phyloP scores from a whole-genome alignment of 441 rosid species.

The Metrosideros polymorpha region DNA sequence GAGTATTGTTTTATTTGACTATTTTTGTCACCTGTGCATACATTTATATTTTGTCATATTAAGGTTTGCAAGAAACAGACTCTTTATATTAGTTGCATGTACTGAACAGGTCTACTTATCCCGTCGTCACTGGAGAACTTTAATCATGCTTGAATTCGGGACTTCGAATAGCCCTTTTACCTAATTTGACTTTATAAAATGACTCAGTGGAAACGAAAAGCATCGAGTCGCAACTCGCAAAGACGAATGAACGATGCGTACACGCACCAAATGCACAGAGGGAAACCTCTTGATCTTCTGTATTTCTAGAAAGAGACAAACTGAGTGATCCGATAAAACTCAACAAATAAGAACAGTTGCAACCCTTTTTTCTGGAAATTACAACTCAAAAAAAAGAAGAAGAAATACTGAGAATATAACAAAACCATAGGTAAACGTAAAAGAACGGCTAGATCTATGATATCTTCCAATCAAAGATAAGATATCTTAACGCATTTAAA shows the following conservation, averaged over 20 bases:
- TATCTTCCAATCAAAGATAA: too few species aligned
- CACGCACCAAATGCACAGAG: not conserved
- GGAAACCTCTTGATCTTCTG: not conserved
- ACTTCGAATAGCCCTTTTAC: not conserved
- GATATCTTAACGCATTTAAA: too few species aligned
- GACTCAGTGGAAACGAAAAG: not conserved
- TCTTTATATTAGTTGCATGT: not conserved
- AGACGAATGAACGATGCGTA: not conserved
- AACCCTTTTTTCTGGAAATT: too few species aligned
- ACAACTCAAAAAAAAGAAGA: too few species aligned
- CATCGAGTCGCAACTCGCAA: not conserved
- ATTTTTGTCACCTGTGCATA: not conserved
- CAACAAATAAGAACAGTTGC: too few species aligned
- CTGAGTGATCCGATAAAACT: too few species aligned
- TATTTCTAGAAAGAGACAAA: too few species aligned
- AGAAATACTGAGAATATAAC: too few species aligned
- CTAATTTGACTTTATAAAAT: accelerated
- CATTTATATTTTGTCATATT: not conserved
- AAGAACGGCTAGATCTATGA: too few species aligned
- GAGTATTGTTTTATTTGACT: not conserved
- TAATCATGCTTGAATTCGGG: not conserved
- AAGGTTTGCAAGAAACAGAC: not conserved
- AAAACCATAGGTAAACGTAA: too few species aligned
- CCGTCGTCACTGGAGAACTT: not conserved
- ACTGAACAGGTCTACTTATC: not conserved